Conservation (phyloP, 2,329 filamentous ascomycete species). For the Nemania sp. region DNA sequence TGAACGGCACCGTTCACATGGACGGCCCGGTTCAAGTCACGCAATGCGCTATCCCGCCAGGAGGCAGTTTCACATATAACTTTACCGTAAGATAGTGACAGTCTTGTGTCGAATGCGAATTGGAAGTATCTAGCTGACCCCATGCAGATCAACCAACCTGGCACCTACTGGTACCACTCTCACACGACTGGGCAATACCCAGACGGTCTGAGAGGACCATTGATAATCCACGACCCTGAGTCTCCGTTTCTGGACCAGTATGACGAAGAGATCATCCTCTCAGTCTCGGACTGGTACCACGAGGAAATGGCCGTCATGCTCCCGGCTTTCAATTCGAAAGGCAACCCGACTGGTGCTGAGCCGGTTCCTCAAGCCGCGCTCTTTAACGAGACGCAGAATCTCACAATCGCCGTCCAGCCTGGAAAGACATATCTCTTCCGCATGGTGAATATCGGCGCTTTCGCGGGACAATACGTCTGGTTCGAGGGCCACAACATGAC, state of each 20-base stretch:
- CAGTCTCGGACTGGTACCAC: conserved; percentile 75
- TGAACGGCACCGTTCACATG: conserved; percentile 70
- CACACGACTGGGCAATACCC: conserved; percentile 71
- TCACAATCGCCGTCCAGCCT: conserved; percentile 63
- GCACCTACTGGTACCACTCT: conserved; percentile 81
- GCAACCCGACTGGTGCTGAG: conserved; percentile 62
- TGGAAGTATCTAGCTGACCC: conserved; percentile 17
- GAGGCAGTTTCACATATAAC: conserved; percentile 69
- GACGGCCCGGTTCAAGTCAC: conserved; percentile 70
- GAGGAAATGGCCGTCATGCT: conserved; percentile 56
- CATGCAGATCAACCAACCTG: conserved; percentile 62
- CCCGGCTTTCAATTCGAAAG: conserved; percentile 54
- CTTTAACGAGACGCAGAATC: conserved; percentile 71
- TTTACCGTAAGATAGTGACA: conserved; percentile 57
- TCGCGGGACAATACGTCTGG: conserved; percentile 69
- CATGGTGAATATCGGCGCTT: conserved; percentile 74
- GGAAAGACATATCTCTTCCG: conserved; percentile 75
- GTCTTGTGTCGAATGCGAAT: background rate
- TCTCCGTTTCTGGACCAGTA: conserved; percentile 61
- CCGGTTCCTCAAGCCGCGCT: conserved; percentile 71
- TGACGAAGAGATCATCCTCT: conserved; percentile 67
- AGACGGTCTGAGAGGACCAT: conserved; percentile 67
- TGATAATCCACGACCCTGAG: conserved; percentile 67
- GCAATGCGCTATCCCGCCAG: conserved; percentile 69
- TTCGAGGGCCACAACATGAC: conserved; percentile 69